Evolutionary conservation across 768 basidiomycete genomes (phyloP).

Genomic region (Dentipellis sp.): DNA sequence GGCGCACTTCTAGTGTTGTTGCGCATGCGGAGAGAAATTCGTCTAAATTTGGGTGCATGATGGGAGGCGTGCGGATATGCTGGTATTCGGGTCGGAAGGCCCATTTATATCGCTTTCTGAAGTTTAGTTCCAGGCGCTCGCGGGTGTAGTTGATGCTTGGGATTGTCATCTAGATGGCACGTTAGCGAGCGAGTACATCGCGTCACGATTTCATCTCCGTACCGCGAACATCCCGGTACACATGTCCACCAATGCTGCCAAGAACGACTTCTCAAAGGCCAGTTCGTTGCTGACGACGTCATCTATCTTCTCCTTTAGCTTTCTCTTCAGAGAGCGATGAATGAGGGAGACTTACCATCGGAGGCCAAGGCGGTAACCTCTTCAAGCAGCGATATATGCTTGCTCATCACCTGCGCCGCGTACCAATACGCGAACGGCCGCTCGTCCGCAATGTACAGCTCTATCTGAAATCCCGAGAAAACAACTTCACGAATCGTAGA

Average conservation of each 20-base stretch:
- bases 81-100: slow-evolving; percentile 55
- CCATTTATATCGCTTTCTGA: slow-evolving; percentile 71
- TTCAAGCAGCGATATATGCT: slow-evolving; percentile 47
- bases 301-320: neutral
- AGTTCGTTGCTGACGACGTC: slow-evolving; percentile 5
- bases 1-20: slow-evolving; percentile 29
- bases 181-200: neutral
- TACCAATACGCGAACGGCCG: slow-evolving; percentile 75
- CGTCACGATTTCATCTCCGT: slow-evolving; percentile 12
- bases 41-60: slow-evolving; percentile 49
- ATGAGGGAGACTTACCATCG: slow-evolving; percentile 23
- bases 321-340: neutral
- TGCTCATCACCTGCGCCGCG: slow-evolving; percentile 42
- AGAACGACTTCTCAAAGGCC: slow-evolving; percentile 3
- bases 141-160: slow-evolving; percentile 37
- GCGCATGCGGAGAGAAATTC: slow-evolving; percentile 35
- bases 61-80: slow-evolving; percentile 30
- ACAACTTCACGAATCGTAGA: slow-evolving; percentile 56
- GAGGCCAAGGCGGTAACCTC: slow-evolving; percentile 30
- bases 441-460: slow-evolving; percentile 62
- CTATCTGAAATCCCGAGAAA: slow-evolving; percentile 68
- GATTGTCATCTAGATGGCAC: slow-evolving; percentile 33
- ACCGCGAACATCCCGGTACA: slow-evolving; percentile 47
- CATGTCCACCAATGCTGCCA: slow-evolving; percentile 28
- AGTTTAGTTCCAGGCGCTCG: slow-evolving; percentile 46